Evolutionary conservation across 2,329 filamentous ascomycete genomes (phyloP).

Genomic region (Exophiala calicioides): DNA sequence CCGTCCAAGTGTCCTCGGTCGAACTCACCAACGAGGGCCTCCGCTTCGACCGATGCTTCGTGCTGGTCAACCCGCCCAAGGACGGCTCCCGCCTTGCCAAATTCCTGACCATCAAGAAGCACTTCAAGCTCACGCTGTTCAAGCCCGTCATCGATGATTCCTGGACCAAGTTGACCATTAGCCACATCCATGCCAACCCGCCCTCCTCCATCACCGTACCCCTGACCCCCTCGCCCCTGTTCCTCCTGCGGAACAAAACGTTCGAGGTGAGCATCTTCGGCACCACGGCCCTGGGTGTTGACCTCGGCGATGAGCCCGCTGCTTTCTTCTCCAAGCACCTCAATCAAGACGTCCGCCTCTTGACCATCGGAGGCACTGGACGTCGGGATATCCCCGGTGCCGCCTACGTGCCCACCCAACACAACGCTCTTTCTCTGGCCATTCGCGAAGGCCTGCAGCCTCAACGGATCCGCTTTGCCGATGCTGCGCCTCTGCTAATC

Average conservation of each 20-base stretch:
- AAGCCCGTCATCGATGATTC: slow-evolving; percentile 28
- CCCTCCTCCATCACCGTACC: slow-evolving; percentile 26
- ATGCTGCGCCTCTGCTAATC: slow-evolving; percentile 27
- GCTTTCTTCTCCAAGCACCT: slow-evolving; percentile 29
- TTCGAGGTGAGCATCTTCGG: slow-evolving; percentile 31
- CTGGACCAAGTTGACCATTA: slow-evolving; percentile 31
- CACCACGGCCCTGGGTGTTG: slow-evolving; percentile 29
- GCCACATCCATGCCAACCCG: slow-evolving; percentile 18
- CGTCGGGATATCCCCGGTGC: slow-evolving; percentile 31
- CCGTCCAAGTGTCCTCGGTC: slow-evolving; percentile 28
- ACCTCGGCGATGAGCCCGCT: slow-evolving; percentile 26
- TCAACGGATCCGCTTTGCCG: slow-evolving; percentile 29
- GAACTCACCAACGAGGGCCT: slow-evolving; percentile 31
- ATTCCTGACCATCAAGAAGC: slow-evolving; percentile 30
- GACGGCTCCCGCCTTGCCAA: slow-evolving; percentile 24
- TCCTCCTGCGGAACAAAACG: slow-evolving; percentile 22
- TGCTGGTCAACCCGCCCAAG: slow-evolving; percentile 27
- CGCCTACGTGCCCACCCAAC: slow-evolving; percentile 28
- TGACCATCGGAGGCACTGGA: slow-evolving; percentile 29
- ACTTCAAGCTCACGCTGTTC: slow-evolving; percentile 29
- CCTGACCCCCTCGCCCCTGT: slow-evolving; percentile 28
- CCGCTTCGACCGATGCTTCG: slow-evolving; percentile 30
- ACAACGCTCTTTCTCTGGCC: slow-evolving; percentile 26
- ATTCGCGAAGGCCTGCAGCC: slow-evolving; percentile 27
- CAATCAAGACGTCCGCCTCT: slow-evolving; percentile 24